phyloP scores from a whole-genome alignment of 345 rosid genomes.

The Pistacia atlantica region DNA sequence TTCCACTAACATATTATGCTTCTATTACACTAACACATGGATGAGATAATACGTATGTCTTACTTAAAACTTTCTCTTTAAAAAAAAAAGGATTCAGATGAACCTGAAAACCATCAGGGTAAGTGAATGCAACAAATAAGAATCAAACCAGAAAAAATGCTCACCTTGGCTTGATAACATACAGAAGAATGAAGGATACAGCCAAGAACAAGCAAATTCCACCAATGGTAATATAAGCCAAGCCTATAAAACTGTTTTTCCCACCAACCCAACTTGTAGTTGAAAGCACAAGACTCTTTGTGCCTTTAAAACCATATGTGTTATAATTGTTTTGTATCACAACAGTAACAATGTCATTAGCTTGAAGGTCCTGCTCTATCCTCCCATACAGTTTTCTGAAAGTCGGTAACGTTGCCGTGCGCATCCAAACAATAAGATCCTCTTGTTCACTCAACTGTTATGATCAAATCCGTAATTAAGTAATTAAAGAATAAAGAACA shows the following conservation, averaged over 20 bases:
- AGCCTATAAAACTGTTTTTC: constrained; percentile 50
- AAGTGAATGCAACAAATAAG: background rate
- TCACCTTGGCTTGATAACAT: constrained; percentile 54
- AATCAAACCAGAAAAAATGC: background rate
- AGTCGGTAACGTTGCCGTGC: constrained; percentile 8
- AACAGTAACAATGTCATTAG: constrained; percentile 32
- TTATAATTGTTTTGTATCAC: constrained; percentile 51
- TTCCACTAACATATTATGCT: no score
- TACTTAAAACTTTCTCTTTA: no score
- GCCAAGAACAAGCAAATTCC: constrained; percentile 49
- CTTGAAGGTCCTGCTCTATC: constrained; percentile 16
- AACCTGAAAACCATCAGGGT: background rate
- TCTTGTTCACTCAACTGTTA: constrained; percentile 56
- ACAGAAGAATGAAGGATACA: constrained; percentile 40
- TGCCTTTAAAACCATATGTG: constrained; percentile 48
- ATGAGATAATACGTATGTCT: no score
- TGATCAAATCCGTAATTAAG: background rate
- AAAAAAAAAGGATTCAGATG: background rate
- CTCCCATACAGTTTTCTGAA: constrained; percentile 17
- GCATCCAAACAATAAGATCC: constrained; percentile 55
- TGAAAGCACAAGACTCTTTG: constrained; percentile 54
- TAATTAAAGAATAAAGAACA: background rate
- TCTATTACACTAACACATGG: no score
- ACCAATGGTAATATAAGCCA: constrained; percentile 44
- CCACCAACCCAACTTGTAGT: constrained; percentile 64